Evolutionary conservation across 805 yeast species (phyloP).

Genomic region (Barnettozyma pratensis): DNA sequence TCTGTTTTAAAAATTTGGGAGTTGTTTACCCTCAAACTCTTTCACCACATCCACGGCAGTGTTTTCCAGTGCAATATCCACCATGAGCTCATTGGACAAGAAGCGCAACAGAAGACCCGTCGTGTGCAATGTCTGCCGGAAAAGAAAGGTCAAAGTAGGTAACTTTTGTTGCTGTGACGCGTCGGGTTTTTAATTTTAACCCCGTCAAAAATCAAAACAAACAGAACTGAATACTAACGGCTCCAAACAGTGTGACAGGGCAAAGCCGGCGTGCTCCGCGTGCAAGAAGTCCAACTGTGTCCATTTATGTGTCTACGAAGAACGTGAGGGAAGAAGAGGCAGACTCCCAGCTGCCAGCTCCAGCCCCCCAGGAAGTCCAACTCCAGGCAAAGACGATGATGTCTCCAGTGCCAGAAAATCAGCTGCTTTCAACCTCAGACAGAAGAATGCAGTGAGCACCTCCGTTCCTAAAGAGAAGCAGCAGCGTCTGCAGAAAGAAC

Average conservation of each 20-base stretch:
- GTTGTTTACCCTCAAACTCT: too few relatives aligned
- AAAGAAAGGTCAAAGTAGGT: slow-evolving; percentile 26
- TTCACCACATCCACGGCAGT: too few relatives aligned
- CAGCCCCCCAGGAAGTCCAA: background rate
- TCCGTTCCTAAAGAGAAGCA: slow-evolving; percentile 6
- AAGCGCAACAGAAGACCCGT: slow-evolving; percentile 23
- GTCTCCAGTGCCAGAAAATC: too few relatives aligned
- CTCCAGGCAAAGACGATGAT: background rate
- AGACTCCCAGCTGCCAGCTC: slow-evolving; percentile 1
- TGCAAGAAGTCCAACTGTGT: slow-evolving; percentile 23
- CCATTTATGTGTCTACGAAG: slow-evolving; percentile 24
- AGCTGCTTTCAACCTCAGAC: slow-evolving; percentile 1
- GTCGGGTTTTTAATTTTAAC: slow-evolving; percentile 8
- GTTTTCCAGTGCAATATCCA: background rate
- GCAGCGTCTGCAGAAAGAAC: slow-evolving; percentile 7
- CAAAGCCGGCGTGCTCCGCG: slow-evolving; percentile 22
- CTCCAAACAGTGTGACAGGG: slow-evolving; percentile 23
- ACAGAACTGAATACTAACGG: background rate
- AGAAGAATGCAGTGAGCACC: background rate
- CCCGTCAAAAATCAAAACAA: slow-evolving; percentile 2
- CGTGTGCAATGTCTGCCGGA: slow-evolving; percentile 26
- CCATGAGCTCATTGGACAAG: slow-evolving; percentile 1
- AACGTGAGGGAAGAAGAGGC: slow-evolving; percentile 10
- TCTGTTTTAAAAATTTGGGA: too few relatives aligned
- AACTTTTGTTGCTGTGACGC: slow-evolving; percentile 1